phyloP scores from a whole-genome alignment of 2,329 filamentous ascomycete genomes.

The Botrytis fabae region DNA sequence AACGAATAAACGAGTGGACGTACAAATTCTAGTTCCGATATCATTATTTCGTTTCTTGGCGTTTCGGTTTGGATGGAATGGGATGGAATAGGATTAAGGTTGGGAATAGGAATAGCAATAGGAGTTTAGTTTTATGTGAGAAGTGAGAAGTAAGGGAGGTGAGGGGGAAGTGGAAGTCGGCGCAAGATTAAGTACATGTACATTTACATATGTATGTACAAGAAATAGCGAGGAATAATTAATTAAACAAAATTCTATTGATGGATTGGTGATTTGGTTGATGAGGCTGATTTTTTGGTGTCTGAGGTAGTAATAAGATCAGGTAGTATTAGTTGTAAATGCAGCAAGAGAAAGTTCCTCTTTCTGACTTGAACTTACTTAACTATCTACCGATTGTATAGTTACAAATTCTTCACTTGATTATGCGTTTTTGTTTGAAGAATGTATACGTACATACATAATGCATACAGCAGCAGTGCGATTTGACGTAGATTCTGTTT shows the following conservation, averaged over 20 bases:
- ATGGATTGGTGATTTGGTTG: neutral
- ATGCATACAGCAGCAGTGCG: too few species aligned
- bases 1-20: neutral
- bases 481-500: too few species aligned
- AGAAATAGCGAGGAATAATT: neutral
- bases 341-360: too few species aligned
- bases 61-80: slow-evolving; percentile 1
- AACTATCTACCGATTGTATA: too few species aligned
- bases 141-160: neutral
- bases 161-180: neutral
- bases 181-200: neutral
- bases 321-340: too few species aligned
- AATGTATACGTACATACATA: too few species aligned
- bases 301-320: too few species aligned
- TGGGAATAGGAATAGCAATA: neutral
- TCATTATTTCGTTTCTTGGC: neutral
- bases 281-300: too few species aligned
- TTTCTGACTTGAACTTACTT: too few species aligned
- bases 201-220: neutral
- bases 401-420: too few species aligned
- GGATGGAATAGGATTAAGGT: neutral
- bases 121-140: neutral
- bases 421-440: too few species aligned
- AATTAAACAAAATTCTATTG: neutral
- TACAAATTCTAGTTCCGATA: neutral